Evolutionary conservation across 371 early-diverging fungal species (phyloP), one percentile per base, ranked within the genome.

Genomic region (Rhizopus arrhizus): DNA sequence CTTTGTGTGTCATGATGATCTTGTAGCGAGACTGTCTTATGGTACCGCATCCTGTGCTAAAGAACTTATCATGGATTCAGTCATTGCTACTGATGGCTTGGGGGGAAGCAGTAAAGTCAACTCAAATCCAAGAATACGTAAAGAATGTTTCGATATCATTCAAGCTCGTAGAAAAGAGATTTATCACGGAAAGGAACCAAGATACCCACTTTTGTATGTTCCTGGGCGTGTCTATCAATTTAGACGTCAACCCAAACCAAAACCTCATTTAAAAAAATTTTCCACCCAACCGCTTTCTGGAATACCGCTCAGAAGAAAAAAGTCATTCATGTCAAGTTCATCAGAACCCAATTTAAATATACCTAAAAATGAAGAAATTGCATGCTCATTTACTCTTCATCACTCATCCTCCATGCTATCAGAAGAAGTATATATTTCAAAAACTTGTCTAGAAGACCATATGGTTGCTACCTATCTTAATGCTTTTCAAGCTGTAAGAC

Each of bases 21-120:
- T 92, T 28, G 90, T 92, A 9, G 87, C 83, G 32, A 81, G 92
- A 8, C 62, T 91, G 32, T 88, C 87, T 33, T 94, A 93, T 65
- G 94, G 94, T 13, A 85, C 81, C 0, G 81, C 81, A 1, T 69
- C 72, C 56, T 70, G 76, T n/a, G 65, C 73, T 31, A 77, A 78
- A 56, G 81, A 81, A 48, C 58, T 81, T 16, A 73, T 81, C 32
- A 78, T 81, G 78, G 78, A 78, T 45, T 64, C 81, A 1, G 46
- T 75, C n/a, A 78, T 70, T 55, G 78, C 78, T 1, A 73, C 68
- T 0, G 81, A 81, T 45, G 78, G 73, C 5, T 41, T 81, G n/a
- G 81, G 81, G 12, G 81, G 78, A 13, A 62, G 64, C 3, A 64
- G 48, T 53, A 76, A 81, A 42, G 71, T 80, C 40, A 75, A 70